Percentiles rank a stretch among this genome's conserved stretches.
Evolutionary conservation across 495 filamentous ascomycete species (phyloP).

Genomic region (Choiromyces venosus): DNA sequence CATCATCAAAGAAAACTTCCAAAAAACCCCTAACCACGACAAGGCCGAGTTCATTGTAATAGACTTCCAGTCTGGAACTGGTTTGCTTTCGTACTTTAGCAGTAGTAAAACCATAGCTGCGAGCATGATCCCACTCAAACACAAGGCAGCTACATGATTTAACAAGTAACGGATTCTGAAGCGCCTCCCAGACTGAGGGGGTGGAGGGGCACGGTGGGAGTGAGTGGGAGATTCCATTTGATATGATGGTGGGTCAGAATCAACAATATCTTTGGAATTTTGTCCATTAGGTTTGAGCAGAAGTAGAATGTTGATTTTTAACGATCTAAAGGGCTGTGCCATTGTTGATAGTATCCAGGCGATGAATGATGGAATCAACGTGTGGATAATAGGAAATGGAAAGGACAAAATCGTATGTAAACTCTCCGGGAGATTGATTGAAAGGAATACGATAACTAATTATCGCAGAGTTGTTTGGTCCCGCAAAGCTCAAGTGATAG

Average conservation of each 20-base stretch:
- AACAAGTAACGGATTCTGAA: constrained; percentile 20
- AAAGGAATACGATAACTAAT: not conserved
- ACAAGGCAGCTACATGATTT: constrained; percentile 1
- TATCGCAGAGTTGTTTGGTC: not conserved
- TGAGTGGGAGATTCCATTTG: constrained; percentile 9
- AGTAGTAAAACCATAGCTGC: constrained; percentile 17
- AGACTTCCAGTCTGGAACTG: constrained; percentile 3
- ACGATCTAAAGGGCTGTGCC: not conserved
- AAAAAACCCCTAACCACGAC: constrained; percentile 24
- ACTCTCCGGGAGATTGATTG: constrained; percentile 10
- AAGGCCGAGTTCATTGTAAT: constrained; percentile 27
- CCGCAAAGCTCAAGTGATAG: not conserved
- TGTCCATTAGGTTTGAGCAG: not conserved
- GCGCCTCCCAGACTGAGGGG: constrained; percentile 8
- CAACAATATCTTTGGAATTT: constrained; percentile 5
- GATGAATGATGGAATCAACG: not conserved
- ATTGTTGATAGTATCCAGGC: not conserved
- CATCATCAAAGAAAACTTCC: constrained; percentile 20
- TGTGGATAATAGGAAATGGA: not conserved
- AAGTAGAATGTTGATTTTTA: constrained; percentile 7
- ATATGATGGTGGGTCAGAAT: constrained; percentile 21
- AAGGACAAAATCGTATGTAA: not conserved
- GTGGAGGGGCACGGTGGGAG: constrained; percentile 2
- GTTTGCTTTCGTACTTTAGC: constrained; percentile 13
- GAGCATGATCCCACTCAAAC: constrained; percentile 17